phyloP scores from a whole-genome alignment of 1,284 basidiomycete species.

The Apiotrichum montevideense region DNA sequence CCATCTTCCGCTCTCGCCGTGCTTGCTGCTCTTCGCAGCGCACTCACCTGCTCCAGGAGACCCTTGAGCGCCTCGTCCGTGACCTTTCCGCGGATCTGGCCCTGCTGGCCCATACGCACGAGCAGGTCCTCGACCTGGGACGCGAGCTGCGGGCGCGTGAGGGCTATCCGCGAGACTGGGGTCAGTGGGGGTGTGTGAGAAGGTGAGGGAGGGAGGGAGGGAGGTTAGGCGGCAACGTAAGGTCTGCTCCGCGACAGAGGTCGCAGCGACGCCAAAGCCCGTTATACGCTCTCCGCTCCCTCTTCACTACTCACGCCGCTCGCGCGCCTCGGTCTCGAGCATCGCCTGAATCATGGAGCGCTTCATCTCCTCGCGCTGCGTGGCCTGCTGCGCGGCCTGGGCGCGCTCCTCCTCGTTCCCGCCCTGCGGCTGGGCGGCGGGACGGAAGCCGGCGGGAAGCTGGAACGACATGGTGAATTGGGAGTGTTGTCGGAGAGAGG shows the following conservation, averaged over 20 bases:
- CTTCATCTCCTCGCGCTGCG: conserved; percentile 58
- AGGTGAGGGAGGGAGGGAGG: too few species aligned
- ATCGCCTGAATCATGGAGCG: conserved; percentile 73
- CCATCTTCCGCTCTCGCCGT: too few species aligned
- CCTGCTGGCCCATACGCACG: conserved; percentile 82
- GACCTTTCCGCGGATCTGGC: conserved; percentile 81
- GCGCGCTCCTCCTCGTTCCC: conserved; percentile 34
- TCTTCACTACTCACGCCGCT: conserved; percentile 64
- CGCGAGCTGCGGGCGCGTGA: conserved; percentile 84
- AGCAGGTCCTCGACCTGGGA: conserved; percentile 79
- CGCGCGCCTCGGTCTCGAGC: conserved; percentile 76
- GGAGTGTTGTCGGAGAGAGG: neutral
- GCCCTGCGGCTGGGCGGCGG: conserved; percentile 19
- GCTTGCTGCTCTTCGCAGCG: neutral
- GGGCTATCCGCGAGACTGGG: conserved; percentile 78
- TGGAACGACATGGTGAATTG: conserved; percentile 48
- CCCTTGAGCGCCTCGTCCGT: conserved; percentile 85
- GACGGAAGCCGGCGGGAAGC: conserved; percentile 41
- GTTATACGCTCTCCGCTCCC: too few species aligned
- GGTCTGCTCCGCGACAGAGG: too few species aligned
- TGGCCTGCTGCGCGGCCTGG: conserved; percentile 41
- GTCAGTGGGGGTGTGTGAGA: too few species aligned
- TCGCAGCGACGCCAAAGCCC: too few species aligned
- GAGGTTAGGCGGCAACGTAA: too few species aligned
- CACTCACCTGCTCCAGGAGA: conserved; percentile 77